Evolutionary conservation across 306 rosid species (phyloP).

Genomic region (Echinosophora koreensis): DNA sequence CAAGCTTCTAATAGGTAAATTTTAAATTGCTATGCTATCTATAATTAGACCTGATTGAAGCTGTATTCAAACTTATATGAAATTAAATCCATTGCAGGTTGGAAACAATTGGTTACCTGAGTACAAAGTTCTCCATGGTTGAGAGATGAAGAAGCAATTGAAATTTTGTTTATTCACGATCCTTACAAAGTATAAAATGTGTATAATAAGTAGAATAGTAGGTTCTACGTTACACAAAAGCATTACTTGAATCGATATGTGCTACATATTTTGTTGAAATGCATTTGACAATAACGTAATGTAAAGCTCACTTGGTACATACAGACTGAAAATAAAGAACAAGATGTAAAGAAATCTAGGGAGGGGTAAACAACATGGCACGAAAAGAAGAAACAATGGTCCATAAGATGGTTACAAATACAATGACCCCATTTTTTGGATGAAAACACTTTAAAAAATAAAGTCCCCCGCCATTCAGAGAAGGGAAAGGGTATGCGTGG

Average conservation of each 20-base stretch:
- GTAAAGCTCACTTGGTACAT: neutral
- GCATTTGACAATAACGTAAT: neutral
- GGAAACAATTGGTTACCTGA: constrained; percentile 35
- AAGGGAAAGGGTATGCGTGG: too few relatives aligned
- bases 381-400: too few relatives aligned
- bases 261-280: neutral
- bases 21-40: neutral
- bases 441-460: too few relatives aligned
- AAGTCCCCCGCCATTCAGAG: too few relatives aligned
- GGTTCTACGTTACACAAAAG: constrained; percentile 3
- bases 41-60: constrained; percentile 18
- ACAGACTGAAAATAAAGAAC: neutral
- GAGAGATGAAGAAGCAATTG: constrained; percentile 43
- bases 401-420: too few relatives aligned
- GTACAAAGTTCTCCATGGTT: constrained; percentile 30
- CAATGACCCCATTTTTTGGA: too few relatives aligned
- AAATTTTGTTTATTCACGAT: constrained; percentile 31
- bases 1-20: constrained; percentile 42
- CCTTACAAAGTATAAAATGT: constrained; percentile 37
- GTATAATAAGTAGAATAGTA: constrained; percentile 18
- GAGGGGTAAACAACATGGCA: neutral
- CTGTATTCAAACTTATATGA: constrained; percentile 24
- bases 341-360: neutral
- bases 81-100: constrained; percentile 49
- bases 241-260: neutral